Evolutionary conservation across 495 filamentous ascomycete species (phyloP).

Genomic region (Tuber borchii): DNA sequence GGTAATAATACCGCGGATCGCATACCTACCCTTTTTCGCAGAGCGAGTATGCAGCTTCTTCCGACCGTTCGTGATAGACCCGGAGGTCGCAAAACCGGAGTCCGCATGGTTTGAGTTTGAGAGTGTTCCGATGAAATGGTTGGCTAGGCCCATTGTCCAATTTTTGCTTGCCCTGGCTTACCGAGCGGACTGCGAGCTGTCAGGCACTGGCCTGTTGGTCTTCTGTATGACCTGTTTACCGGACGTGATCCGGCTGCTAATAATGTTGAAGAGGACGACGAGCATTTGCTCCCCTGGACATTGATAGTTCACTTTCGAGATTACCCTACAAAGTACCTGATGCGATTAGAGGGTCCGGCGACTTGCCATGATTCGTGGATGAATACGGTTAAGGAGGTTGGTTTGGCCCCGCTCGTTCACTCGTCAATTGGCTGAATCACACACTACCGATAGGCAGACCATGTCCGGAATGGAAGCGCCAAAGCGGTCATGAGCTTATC

Average conservation of each 20-base stretch:
- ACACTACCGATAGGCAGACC: conserved; percentile 60
- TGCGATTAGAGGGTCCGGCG: conserved; percentile 56
- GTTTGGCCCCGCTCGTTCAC: conserved; percentile 1
- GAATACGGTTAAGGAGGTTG: conserved; percentile 82
- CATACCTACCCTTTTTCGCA: conserved; percentile 68
- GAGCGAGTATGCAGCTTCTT: conserved; percentile 77
- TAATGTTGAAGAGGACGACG: conserved; percentile 41
- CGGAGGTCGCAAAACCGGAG: conserved; percentile 48
- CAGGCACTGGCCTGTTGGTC: conserved; percentile 72
- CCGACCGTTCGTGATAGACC: conserved; percentile 61
- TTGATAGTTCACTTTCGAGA: conserved; percentile 72
- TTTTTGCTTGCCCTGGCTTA: conserved; percentile 42
- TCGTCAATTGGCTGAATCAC: conserved; percentile 8
- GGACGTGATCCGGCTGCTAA: conserved; percentile 54
- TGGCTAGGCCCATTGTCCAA: background rate
- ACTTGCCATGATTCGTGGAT: conserved; percentile 72
- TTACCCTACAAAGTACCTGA: conserved; percentile 60
- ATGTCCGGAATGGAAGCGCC: conserved; percentile 80
- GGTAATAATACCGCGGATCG: conserved; percentile 59
- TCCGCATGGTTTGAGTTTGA: conserved; percentile 69
- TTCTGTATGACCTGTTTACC: conserved; percentile 82
- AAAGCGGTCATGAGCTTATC: conserved; percentile 88
- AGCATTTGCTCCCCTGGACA: conserved; percentile 64
- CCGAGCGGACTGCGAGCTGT: conserved; percentile 32
- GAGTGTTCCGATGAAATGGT: conserved; percentile 71